A percentile compares a stretch with the other conserved stretches of the same genome.
phyloP scores from a whole-genome alignment of 208 protist genomes.

The Crithidia sp. region DNA sequence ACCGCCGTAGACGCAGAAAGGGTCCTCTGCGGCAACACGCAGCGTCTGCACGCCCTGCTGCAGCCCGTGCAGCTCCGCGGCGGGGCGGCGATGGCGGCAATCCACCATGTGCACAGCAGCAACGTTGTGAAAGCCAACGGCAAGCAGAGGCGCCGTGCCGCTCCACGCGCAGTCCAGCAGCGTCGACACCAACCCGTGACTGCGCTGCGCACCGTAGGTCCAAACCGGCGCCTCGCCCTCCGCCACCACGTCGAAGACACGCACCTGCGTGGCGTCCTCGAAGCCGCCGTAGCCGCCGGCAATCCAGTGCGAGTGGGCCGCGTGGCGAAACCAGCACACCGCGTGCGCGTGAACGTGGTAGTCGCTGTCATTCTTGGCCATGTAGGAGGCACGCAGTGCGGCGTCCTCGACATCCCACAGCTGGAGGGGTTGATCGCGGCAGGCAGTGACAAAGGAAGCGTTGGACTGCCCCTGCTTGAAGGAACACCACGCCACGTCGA shows the following conservation, averaged over 20 bases:
- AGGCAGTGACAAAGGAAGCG: constrained; percentile 64
- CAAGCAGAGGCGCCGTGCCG: constrained; percentile 31
- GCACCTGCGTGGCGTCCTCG: constrained; percentile 66
- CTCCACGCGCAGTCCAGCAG: constrained; percentile 37
- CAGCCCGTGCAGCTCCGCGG: constrained; percentile 50
- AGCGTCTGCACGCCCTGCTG: constrained; percentile 28
- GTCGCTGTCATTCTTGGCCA: constrained; percentile 61
- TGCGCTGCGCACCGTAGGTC: constrained; percentile 35
- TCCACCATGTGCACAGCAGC: constrained; percentile 70
- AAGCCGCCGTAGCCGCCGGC: constrained; percentile 76
- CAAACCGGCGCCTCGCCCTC: constrained; percentile 54
- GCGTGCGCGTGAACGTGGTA: constrained; percentile 50
- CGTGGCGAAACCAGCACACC: constrained; percentile 46
- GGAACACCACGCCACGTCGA: constrained; percentile 78
- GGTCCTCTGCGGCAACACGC: constrained; percentile 22
- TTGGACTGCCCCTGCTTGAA: constrained; percentile 58
- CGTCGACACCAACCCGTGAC: constrained; percentile 35
- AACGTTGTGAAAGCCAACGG: constrained; percentile 59
- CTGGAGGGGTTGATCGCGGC: constrained; percentile 68
- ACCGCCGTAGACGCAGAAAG: constrained; percentile 26
- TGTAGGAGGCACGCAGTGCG: constrained; percentile 68
- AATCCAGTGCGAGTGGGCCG: constrained; percentile 26
- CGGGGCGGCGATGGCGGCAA: constrained; percentile 47
- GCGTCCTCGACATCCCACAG: constrained; percentile 78
- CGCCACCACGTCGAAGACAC: constrained; percentile 68